phyloP scores from a whole-genome alignment of 108 stramenopile genomes.

The Phaeodactylum tricornutum region DNA sequence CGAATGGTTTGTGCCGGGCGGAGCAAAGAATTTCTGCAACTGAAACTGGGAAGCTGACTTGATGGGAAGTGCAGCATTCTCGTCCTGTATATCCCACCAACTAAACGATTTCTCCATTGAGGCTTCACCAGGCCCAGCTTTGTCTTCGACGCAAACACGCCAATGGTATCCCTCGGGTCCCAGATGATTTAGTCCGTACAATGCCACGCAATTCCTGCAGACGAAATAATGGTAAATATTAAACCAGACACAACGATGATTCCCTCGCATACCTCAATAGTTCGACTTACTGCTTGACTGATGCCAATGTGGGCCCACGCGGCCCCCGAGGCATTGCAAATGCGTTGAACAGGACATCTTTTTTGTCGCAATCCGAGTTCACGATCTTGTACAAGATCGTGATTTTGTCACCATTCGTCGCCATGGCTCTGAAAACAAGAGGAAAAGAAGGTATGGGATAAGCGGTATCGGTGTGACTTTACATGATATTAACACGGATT shows the following conservation, averaged over 20 bases:
- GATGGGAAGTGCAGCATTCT: constrained; percentile 69
- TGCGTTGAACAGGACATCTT: constrained; percentile 42
- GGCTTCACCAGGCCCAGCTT: constrained; percentile 17
- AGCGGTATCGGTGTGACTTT: no score
- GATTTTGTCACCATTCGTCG: constrained; percentile 6
- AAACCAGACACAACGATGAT: neutral
- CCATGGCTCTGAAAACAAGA: no score
- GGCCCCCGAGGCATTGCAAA: constrained; percentile 51
- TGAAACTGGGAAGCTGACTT: constrained; percentile 51
- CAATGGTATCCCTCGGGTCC: constrained; percentile 79
- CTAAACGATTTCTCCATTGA: constrained; percentile 23
- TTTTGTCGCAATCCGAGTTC: constrained; percentile 33
- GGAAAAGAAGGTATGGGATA: no score
- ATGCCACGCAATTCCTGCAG: constrained; percentile 40
- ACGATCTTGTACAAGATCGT: constrained; percentile 39
- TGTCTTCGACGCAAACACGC: constrained; percentile 79
- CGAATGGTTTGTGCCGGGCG: constrained; percentile 14
- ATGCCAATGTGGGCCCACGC: constrained; percentile 39
- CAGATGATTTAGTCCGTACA: constrained; percentile 32
- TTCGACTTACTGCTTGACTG: constrained; percentile 51
- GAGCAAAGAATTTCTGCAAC: constrained; percentile 47
- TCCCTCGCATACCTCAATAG: neutral
- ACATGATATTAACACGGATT: no score
- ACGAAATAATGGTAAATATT: neutral
- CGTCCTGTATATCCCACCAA: constrained; percentile 90